Base-by-base conservation (phyloP, 768 basidiomycete genomes). In the Neoboletus brunneissimus region DNA sequence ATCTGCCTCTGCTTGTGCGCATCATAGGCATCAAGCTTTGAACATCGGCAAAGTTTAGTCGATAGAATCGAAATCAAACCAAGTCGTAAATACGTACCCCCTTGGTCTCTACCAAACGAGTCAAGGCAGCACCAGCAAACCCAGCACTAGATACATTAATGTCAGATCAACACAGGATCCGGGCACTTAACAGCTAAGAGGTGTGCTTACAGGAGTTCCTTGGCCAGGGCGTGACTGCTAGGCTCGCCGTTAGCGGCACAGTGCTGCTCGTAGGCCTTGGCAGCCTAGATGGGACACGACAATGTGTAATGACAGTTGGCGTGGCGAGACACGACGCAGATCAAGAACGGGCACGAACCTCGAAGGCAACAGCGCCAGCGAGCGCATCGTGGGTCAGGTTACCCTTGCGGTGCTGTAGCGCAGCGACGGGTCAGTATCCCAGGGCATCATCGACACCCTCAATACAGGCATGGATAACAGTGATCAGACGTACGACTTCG, bases 261-360 rank as follows among this genome's bases (percentile, higher is more conserved):
- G 35, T 66, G 66, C 0, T 66, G 1, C 55, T 69, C 64, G 23
- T 64, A 69, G 3, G 55, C 50, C 47, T 64, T 66, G 25, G 47
- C 8, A 41, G 51, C 59, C 68, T 68, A 29, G 25, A 50, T 27
- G 20, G 12, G n/a, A 37, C 5, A 10, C 25, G 27, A 34, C 15
- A 15, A 32, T 37, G 37, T 16, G 3, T 22, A 23, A 37, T 7
- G 8, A 41, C 8, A 13, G 37, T 42, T 10, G 9, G 23, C 3
- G 6, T 20, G 13, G 20, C 4, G 2, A 20, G n/a, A 45, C 23
- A 11, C 20, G 15, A 13, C 22, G 18, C 7, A 4, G 9, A 22
- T 25, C 18, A 32, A 16, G 15, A 34, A 57, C 11, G 9, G 5
- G 16, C 18, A 57, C 58, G 23, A 25, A 67, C 67, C 62, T 58